Evolutionary conservation across 129 eudicot species (phyloP).

Genomic region (Glebionis coronaria): DNA sequence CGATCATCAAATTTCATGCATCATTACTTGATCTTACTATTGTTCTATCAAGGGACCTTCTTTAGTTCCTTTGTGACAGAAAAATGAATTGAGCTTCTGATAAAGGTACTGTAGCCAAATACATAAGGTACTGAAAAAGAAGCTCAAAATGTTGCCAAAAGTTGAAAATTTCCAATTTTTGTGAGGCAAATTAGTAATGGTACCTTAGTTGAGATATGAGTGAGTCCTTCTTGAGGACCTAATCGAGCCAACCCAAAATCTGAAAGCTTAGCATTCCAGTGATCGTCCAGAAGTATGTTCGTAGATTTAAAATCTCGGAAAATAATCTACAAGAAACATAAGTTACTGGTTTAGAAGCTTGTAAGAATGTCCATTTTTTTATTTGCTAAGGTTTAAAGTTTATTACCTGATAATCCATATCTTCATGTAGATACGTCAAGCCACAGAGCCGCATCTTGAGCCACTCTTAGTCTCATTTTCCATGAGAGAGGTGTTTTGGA

Average conservation of each 20-base stretch:
- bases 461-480: conserved; percentile 70
- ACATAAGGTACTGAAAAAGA: no score
- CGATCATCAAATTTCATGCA: no score
- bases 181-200: background rate
- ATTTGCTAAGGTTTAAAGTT: no score
- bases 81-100: no score
- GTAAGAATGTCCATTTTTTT: background rate
- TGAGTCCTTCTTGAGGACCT: background rate
- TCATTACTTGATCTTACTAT: no score
- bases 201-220: background rate
- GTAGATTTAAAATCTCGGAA: background rate
- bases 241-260: background rate
- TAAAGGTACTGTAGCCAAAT: no score
- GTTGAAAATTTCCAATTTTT: no score
- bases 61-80: no score
- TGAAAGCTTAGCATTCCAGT: background rate
- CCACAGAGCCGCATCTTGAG: conserved; percentile 79
- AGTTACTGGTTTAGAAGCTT: background rate
- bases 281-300: background rate
- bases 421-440: conserved; percentile 62
- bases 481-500: conserved; percentile 53
- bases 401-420: conserved; percentile 64
- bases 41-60: no score
- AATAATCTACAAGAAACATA: background rate
- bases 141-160: no score